Evolutionary conservation across 805 yeast genomes (phyloP).

Genomic region (Wickerhamomyces canadensis): DNA sequence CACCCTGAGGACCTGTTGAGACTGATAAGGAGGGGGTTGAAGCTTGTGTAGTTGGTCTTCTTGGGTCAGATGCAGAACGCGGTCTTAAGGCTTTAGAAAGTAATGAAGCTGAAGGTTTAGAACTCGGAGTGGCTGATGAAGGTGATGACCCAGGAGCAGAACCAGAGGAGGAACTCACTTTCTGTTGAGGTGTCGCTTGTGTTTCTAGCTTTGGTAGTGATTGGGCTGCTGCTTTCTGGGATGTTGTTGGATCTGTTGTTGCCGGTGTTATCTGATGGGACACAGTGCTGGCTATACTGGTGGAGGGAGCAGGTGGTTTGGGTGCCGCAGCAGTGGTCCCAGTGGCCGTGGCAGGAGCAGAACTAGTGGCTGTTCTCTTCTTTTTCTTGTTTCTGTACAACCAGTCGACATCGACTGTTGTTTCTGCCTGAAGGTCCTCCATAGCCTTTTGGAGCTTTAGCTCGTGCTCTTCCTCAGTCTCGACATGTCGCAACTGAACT

Average conservation of each 20-base stretch:
- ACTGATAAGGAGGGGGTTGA: not conserved
- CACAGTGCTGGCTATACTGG: no score
- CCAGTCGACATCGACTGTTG: slow-evolving; percentile 71
- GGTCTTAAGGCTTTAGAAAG: slow-evolving; percentile 22
- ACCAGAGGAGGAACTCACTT: no score
- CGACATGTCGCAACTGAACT: no score
- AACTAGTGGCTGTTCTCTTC: slow-evolving; percentile 4
- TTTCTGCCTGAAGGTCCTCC: slow-evolving; percentile 1
- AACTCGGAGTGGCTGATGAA: slow-evolving; percentile 11
- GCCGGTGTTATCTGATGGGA: no score
- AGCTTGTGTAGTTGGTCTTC: not conserved
- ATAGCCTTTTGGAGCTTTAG: slow-evolving; percentile 1
- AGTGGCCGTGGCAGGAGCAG: slow-evolving; percentile 6
- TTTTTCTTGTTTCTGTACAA: slow-evolving; percentile 71
- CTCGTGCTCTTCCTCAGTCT: not conserved
- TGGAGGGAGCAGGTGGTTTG: not conserved
- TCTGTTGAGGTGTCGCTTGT: no score
- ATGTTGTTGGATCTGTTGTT: no score
- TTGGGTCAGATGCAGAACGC: slow-evolving; percentile 21
- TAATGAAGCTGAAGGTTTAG: slow-evolving; percentile 17
- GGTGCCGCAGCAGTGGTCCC: not conserved
- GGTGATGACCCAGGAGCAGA: slow-evolving; percentile 9
- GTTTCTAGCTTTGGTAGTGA: no score
- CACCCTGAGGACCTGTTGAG: not conserved
- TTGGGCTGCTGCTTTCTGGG: no score